A percentile compares a stretch with the other conserved stretches of the same genome.
Conservation (phyloP, 2,329 filamentous ascomycete genomes). For the Colletotrichum destructivum region DNA sequence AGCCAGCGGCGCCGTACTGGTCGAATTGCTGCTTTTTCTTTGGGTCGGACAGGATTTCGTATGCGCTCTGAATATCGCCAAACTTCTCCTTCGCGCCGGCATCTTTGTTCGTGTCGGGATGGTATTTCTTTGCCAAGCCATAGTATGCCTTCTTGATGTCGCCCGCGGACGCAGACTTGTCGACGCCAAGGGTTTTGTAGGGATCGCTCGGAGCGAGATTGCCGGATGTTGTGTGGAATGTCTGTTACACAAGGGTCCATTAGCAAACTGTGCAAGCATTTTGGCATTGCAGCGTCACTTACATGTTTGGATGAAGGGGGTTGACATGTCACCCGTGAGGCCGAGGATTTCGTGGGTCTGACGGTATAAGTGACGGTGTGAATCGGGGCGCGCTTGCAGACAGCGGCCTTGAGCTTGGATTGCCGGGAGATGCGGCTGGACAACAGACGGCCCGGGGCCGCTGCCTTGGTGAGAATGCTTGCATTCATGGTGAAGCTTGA, state of each 20-base stretch:
- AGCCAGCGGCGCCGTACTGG: constrained; percentile 89
- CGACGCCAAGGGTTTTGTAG: constrained; percentile 88
- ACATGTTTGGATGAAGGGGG: constrained; percentile 43
- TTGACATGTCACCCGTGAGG: constrained; percentile 50
- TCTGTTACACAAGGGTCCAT: constrained; percentile 49
- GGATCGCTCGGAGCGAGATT: constrained; percentile 78
- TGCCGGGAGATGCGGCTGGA: constrained; percentile 54
- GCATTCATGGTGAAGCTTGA: constrained; percentile 61
- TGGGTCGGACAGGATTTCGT: constrained; percentile 92
- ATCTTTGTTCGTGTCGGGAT: constrained; percentile 98
- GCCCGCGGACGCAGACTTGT: constrained; percentile 82
- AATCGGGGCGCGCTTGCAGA: constrained; percentile 53
- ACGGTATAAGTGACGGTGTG: constrained; percentile 40
- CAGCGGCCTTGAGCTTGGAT: constrained; percentile 57
- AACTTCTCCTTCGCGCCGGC: constrained; percentile 94
- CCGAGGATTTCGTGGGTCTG: constrained; percentile 38
- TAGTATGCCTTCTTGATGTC: constrained; percentile 99
- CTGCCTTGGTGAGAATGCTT: constrained; percentile 62
- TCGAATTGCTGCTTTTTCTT: constrained; percentile 96
- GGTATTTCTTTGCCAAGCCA: constrained; percentile 95
- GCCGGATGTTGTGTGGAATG: constrained; percentile 74
- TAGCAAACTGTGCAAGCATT: neutral
- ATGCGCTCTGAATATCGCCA: constrained; percentile 91
- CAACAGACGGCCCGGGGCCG: constrained; percentile 62
- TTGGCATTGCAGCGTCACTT: constrained; percentile 15